Conservation (phyloP, 768 basidiomycete species). For the Tylopilus sp. region DNA sequence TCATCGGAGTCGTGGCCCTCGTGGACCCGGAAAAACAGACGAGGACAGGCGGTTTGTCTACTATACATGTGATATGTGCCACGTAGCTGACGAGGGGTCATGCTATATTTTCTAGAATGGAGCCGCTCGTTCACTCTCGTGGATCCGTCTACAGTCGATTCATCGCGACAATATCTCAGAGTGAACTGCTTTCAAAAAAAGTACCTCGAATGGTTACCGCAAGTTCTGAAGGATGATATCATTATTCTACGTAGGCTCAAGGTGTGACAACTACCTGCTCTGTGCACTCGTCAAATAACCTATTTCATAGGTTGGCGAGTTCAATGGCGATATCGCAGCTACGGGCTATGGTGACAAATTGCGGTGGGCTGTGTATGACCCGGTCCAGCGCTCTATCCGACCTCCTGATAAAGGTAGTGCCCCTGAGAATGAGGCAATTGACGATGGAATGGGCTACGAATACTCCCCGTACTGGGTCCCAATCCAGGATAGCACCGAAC, state of each 20-base stretch:
- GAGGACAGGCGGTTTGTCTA: conserved; percentile 26
- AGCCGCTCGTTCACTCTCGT: conserved; percentile 42
- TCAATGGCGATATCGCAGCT: conserved; percentile 31
- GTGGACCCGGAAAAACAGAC: conserved; percentile 15
- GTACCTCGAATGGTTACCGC: conserved; percentile 49
- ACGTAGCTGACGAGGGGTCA: background rate
- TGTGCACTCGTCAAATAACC: background rate
- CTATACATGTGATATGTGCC: background rate
- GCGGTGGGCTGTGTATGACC: conserved; percentile 55
- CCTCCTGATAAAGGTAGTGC: conserved; percentile 37
- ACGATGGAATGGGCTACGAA: conserved; percentile 35
- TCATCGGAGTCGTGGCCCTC: conserved; percentile 32
- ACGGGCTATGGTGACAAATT: conserved; percentile 46
- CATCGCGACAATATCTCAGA: conserved; percentile 23
- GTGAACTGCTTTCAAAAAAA: conserved; percentile 53
- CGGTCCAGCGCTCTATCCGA: conserved; percentile 33
- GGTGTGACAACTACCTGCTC: conserved; percentile 30
- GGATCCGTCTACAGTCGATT: conserved; percentile 47
- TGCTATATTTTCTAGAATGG: conserved; percentile 40
- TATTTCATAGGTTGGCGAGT: conserved; percentile 32
- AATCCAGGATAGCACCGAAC: conserved; percentile 31
- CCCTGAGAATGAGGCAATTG: conserved; percentile 33
- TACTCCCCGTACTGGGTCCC: conserved; percentile 48
- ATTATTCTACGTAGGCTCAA: conserved; percentile 49
- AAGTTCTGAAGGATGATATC: conserved; percentile 44